Percentiles rank a stretch among this genome's conserved stretches.
phyloP scores from a whole-genome alignment of 2,329 filamentous ascomycete genomes.

The Penicillium sp. region DNA sequence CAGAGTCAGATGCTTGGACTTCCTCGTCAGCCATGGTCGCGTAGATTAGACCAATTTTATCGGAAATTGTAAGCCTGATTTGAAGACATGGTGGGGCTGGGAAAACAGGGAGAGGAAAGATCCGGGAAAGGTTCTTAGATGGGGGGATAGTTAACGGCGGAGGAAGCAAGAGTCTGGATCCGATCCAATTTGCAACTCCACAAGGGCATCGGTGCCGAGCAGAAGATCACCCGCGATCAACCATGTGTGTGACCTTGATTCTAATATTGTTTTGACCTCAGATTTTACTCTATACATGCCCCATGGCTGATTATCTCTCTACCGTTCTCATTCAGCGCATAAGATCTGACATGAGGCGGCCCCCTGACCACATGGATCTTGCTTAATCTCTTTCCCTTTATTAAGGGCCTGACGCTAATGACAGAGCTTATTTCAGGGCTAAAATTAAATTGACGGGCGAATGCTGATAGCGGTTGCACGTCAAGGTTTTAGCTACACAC shows the following conservation, averaged over 20 bases:
- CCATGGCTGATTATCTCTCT: background rate
- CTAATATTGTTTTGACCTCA: background rate
- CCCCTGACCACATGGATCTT: background rate
- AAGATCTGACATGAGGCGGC: constrained; percentile 4
- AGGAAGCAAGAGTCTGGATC: background rate
- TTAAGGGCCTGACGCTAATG: background rate
- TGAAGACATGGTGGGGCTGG: constrained; percentile 12
- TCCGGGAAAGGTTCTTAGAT: background rate
- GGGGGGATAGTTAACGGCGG: background rate
- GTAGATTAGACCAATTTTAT: background rate
- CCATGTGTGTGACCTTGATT: background rate
- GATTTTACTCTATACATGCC: background rate
- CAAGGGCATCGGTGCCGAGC: constrained; percentile 14
- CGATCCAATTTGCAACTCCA: constrained; percentile 1
- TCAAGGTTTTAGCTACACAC: background rate
- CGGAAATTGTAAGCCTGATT: background rate
- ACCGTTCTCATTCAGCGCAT: background rate
- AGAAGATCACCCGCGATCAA: constrained; percentile 15
- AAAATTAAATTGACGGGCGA: background rate
- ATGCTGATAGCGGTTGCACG: background rate
- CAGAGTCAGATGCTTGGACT: background rate
- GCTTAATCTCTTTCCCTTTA: background rate
- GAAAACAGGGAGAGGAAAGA: background rate
- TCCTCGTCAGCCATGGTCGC: background rate
- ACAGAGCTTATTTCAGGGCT: background rate